phyloP scores from a whole-genome alignment of 148 eudicot genomes.

The Rhododendron mucronatum region DNA sequence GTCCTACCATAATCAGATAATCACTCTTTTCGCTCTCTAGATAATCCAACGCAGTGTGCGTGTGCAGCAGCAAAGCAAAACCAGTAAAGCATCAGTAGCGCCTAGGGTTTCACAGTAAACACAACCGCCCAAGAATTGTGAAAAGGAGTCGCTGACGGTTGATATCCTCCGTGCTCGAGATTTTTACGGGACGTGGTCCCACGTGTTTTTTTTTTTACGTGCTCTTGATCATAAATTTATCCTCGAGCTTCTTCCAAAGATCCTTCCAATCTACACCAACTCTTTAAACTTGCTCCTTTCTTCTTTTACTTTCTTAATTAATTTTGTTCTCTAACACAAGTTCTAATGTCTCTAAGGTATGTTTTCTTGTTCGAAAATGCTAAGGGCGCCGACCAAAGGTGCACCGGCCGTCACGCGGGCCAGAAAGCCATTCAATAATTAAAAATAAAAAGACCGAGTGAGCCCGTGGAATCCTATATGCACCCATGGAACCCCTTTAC shows the following conservation, averaged over 20 bases:
- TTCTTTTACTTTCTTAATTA: not conserved
- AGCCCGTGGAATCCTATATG: no score
- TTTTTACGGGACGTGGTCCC: no score
- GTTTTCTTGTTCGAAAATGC: not conserved
- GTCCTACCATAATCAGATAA: not conserved
- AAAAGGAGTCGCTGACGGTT: not conserved
- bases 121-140: not conserved
- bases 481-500: no score
- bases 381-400: not conserved
- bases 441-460: no score
- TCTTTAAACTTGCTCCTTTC: not conserved
- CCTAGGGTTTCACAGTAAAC: not conserved
- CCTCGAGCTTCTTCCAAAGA: no score
- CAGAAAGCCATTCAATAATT: no score
- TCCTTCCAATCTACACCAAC: not conserved
- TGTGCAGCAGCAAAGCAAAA: not conserved
- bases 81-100: not conserved
- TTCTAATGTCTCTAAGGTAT: not conserved
- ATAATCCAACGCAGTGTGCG: not conserved
- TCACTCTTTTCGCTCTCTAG: not conserved
- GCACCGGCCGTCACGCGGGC: no score
- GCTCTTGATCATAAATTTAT: no score
- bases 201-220: no score
- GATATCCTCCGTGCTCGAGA: not conserved
- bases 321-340: not conserved